These are phyloP conservation scores for Pichia kudriavzevii DNA, from an alignment of 1,139 yeast genomes.

Conservation along the genomic window DNA sequence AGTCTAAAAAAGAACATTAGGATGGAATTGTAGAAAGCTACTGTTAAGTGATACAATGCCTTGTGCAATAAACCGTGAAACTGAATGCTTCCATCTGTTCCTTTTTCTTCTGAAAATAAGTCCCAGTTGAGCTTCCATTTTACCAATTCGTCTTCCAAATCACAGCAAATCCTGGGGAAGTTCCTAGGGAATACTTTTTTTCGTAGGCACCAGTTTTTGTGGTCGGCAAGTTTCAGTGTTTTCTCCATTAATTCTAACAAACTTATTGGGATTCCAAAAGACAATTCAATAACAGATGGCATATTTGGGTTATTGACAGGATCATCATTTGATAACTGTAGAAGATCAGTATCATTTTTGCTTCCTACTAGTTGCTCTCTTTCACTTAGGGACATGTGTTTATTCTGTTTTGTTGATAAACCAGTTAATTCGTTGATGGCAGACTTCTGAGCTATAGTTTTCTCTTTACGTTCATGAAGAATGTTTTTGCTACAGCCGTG, in stretches of 20 bases:
- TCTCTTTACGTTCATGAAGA: not conserved
- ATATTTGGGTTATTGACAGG: constrained; percentile 2
- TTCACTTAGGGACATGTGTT: constrained; percentile 9
- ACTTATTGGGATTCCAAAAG: constrained; percentile 43
- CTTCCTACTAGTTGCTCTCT: constrained; percentile 15
- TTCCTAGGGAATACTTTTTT: constrained; percentile 43
- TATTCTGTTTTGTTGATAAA: constrained; percentile 29
- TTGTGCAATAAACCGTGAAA: constrained; percentile 34
- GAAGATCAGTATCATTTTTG: constrained; percentile 10
- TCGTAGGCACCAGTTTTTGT: constrained; percentile 41
- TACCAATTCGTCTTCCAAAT: constrained; percentile 41
- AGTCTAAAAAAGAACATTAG: constrained; percentile 40
- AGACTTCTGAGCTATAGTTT: not conserved
- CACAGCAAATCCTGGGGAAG: constrained; percentile 50
- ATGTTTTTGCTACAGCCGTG: not conserved
- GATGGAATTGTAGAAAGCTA: constrained; percentile 38
- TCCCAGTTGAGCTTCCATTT: constrained; percentile 44
- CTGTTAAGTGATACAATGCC: constrained; percentile 33
- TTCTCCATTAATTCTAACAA: constrained; percentile 40
- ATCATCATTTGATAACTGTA: constrained; percentile 14
- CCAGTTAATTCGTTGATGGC: constrained; percentile 31
- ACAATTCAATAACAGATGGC: constrained; percentile 31
- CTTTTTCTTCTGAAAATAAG: constrained; percentile 23
- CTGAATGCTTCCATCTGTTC: constrained; percentile 11
- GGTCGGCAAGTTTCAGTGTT: constrained; percentile 43